Evolutionary conservation across 2,329 filamentous ascomycete species (phyloP).

Genomic region (Camillea tinctor): DNA sequence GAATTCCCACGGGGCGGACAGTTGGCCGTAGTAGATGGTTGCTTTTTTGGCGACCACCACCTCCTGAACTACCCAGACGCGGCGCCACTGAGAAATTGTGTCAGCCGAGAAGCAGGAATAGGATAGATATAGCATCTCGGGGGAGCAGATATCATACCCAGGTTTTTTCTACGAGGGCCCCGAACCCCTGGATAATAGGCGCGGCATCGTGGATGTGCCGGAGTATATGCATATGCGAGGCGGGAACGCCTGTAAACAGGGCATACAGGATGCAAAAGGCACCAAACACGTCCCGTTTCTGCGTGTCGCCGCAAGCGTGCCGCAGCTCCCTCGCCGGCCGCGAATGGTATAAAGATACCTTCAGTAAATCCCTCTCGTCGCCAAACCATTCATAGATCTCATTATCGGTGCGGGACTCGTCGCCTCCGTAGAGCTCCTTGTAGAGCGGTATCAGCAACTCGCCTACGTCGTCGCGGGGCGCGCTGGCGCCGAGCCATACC

Average conservation of each 20-base stretch:
- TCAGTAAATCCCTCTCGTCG: conserved; percentile 10
- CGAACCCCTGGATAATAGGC: conserved; percentile 13
- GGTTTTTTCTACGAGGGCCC: conserved; percentile 13
- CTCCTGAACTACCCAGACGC: conserved; percentile 23
- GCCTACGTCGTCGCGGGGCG: conserved; percentile 11
- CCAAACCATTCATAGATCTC: conserved; percentile 14
- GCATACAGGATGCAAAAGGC: conserved; percentile 16
- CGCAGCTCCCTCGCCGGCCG: not conserved
- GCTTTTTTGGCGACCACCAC: conserved; percentile 15
- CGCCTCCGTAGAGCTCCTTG: not conserved
- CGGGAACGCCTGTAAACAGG: conserved; percentile 12
- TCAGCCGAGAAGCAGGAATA: not conserved
- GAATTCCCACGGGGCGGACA: conserved; percentile 17
- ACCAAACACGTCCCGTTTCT: conserved; percentile 14
- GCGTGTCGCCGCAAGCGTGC: not conserved
- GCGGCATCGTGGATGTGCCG: conserved; percentile 12
- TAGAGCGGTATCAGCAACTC: conserved; percentile 2
- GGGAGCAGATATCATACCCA: conserved; percentile 9
- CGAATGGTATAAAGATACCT: conserved; percentile 13
- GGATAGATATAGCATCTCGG: not conserved
- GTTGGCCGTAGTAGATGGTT: conserved; percentile 13
- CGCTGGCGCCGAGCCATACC: conserved; percentile 21
- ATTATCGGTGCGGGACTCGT: too few species aligned
- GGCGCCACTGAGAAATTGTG: conserved; percentile 12
- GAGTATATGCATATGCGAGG: conserved; percentile 17